phyloP scores from a whole-genome alignment of 768 basidiomycete genomes.

The Boletus bicolor region DNA sequence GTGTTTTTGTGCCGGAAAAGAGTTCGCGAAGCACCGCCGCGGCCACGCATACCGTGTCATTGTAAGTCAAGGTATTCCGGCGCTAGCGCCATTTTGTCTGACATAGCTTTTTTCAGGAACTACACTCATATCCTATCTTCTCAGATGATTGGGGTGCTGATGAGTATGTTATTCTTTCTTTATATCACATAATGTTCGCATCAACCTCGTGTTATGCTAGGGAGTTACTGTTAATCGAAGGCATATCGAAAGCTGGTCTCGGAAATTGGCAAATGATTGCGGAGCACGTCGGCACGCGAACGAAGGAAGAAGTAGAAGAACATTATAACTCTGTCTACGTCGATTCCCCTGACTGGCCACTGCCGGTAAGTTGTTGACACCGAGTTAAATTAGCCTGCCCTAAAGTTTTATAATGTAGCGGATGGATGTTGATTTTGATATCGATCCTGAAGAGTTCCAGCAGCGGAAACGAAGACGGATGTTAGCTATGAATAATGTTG shows the following conservation, averaged over 20 bases:
- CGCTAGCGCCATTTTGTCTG: not conserved
- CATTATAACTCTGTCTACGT: constrained; percentile 86
- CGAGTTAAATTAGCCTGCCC: constrained; percentile 1
- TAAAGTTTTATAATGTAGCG: constrained; percentile 8
- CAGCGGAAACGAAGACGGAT: constrained; percentile 86
- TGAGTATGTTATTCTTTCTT: constrained; percentile 56
- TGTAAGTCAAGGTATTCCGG: constrained; percentile 40
- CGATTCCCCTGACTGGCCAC: constrained; percentile 72
- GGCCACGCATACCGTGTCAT: constrained; percentile 91
- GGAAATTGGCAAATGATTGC: constrained; percentile 98
- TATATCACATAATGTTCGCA: not conserved
- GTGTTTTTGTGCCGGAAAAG: constrained; percentile 91
- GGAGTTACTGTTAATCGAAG: constrained; percentile 87
- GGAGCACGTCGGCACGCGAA: constrained; percentile 90
- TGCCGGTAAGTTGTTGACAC: constrained; percentile 56
- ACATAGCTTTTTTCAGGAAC: constrained; percentile 53
- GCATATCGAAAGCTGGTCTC: constrained; percentile 80
- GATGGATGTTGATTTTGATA: constrained; percentile 60
- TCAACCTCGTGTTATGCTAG: constrained; percentile 37
- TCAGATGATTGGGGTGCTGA: constrained; percentile 96
- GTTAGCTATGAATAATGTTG: constrained; percentile 66
- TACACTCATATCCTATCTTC: constrained; percentile 96
- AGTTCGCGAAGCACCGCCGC: constrained; percentile 80
- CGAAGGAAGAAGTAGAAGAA: constrained; percentile 88
- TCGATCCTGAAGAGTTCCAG: constrained; percentile 82